Percentiles rank a stretch among this genome's conserved stretches.
phyloP scores from a whole-genome alignment of 495 filamentous ascomycete genomes.

The Penicillium steckii region DNA sequence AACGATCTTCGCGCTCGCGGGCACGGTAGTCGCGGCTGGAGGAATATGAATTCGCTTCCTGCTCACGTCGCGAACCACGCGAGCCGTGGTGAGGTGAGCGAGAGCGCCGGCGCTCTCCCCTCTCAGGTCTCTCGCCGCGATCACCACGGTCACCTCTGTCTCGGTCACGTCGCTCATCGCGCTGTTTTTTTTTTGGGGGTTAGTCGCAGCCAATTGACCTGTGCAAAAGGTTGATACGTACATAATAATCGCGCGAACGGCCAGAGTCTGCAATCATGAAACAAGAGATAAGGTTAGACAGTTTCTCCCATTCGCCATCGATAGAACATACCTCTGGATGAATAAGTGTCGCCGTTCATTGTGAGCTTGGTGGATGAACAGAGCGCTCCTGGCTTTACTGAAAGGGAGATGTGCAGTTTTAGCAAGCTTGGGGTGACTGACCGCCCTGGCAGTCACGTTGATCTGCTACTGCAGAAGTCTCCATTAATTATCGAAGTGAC shows the following conservation, averaged over 20 bases:
- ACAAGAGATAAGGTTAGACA: constrained; percentile 15
- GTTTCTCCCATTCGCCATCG: not conserved
- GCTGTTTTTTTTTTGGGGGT: constrained; percentile 41
- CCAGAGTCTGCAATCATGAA: constrained; percentile 51
- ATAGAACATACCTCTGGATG: constrained; percentile 64
- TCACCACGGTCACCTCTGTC: constrained; percentile 37
- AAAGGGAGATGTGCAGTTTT: constrained; percentile 25
- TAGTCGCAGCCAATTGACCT: constrained; percentile 28
- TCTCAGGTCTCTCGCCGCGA: constrained; percentile 29
- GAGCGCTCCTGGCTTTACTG: constrained; percentile 17
- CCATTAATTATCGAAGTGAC: too few species aligned
- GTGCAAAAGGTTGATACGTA: constrained; percentile 39
- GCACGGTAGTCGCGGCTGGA: constrained; percentile 42
- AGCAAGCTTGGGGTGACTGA: constrained; percentile 5
- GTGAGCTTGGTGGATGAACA: constrained; percentile 31
- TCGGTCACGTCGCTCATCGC: constrained; percentile 52
- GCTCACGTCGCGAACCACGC: constrained; percentile 58
- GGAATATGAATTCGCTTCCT: constrained; percentile 84
- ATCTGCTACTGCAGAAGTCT: too few species aligned
- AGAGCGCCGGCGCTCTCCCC: constrained; percentile 67
- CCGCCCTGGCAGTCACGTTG: constrained; percentile 20
- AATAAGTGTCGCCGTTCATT: constrained; percentile 90
- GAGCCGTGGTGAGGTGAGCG: constrained; percentile 70
- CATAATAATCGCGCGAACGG: constrained; percentile 72
- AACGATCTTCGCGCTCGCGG: constrained; percentile 47